These are phyloP conservation scores for Biscutella laevigata DNA, from an alignment of 441 rosid species.

Conservation along the genomic window DNA sequence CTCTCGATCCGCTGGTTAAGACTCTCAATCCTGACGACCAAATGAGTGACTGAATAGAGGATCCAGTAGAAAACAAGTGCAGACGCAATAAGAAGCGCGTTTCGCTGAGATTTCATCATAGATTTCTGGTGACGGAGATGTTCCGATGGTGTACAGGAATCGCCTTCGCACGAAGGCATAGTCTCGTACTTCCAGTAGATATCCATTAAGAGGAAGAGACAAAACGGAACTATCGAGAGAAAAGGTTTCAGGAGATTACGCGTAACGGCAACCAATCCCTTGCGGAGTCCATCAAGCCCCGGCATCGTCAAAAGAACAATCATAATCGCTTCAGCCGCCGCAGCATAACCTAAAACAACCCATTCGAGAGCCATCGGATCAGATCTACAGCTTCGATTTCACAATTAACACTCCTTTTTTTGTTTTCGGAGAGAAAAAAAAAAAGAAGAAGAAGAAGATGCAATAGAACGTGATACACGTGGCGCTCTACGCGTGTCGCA, in stretches of 20 bases:
- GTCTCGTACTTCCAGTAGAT: slow-evolving; percentile 96
- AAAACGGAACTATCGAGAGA: slow-evolving; percentile 81
- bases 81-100: slow-evolving; percentile 67
- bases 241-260: slow-evolving; percentile 87
- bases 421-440: background rate
- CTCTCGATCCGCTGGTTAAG: slow-evolving; percentile 73
- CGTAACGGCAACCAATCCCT: slow-evolving; percentile 70
- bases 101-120: slow-evolving; percentile 88
- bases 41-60: slow-evolving; percentile 59
- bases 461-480: slow-evolving; percentile 20
- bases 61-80: slow-evolving; percentile 86
- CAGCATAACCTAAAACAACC: slow-evolving; percentile 87
- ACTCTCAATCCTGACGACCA: slow-evolving; percentile 70
- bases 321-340: slow-evolving; percentile 91
- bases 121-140: slow-evolving; percentile 91
- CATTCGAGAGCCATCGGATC: slow-evolving; percentile 77
- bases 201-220: slow-evolving; percentile 81
- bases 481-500: slow-evolving; percentile 6
- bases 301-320: slow-evolving; percentile 73
- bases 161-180: slow-evolving; percentile 62
- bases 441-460: background rate
- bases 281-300: slow-evolving; percentile 74
- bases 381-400: background rate
- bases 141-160: slow-evolving; percentile 70
- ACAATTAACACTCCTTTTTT: background rate